A percentile compares a stretch with the other conserved stretches of the same genome.
Conservation (phyloP, 78 protist species). For the Dictyostelium firmibasis region DNA sequence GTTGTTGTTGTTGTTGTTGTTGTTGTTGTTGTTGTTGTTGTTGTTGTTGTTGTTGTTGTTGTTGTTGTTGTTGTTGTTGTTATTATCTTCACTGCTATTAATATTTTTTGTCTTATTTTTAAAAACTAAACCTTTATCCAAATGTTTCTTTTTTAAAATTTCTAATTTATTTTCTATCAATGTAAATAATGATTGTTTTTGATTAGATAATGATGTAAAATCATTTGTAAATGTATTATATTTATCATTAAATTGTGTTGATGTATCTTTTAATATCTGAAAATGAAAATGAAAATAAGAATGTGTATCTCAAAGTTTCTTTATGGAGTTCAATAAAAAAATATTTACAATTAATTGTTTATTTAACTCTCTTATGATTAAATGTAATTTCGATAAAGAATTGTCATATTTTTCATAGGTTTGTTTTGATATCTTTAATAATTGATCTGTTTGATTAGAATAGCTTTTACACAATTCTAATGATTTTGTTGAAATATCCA, state of each 20-base stretch:
- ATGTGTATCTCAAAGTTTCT: too few species aligned
- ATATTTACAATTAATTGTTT: constrained; percentile 3
- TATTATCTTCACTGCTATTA: too few species aligned
- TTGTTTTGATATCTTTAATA: background rate
- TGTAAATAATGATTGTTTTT: background rate
- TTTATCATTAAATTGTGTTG: background rate
- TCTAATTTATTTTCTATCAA: background rate
- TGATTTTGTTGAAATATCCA: background rate
- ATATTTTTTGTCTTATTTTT: background rate
- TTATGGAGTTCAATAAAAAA: too few species aligned
- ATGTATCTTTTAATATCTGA: constrained; percentile 10
- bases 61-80: background rate
- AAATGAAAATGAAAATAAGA: background rate
- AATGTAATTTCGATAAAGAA: constrained; percentile 5
- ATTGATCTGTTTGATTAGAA: background rate
- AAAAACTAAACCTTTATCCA: background rate
- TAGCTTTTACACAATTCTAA: background rate
- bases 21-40: too few species aligned
- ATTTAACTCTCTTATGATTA: background rate
- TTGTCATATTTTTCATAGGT: background rate
- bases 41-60: too few species aligned
- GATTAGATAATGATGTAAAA: background rate
- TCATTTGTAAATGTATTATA: background rate
- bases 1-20: background rate
- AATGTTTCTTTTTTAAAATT: background rate